phyloP scores from a whole-genome alignment of 495 filamentous ascomycete species.

The Aspergillus affinis region DNA sequence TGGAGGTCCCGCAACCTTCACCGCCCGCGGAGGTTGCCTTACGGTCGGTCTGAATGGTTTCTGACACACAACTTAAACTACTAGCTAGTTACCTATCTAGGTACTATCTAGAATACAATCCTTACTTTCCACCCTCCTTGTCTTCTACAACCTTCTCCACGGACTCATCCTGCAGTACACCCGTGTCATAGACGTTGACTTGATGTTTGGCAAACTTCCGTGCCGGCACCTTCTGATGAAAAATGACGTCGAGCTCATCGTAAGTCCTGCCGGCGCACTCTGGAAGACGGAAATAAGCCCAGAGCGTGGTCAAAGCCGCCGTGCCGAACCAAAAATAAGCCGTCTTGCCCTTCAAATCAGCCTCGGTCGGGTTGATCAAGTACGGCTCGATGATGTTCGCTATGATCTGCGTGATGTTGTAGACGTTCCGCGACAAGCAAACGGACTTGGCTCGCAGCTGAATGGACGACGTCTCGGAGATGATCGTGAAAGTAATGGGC shows the following conservation, averaged over 20 bases:
- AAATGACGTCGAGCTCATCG: constrained; percentile 67
- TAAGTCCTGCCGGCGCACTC: constrained; percentile 65
- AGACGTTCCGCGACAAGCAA: constrained; percentile 59
- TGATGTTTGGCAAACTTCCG: constrained; percentile 59
- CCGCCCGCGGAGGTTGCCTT: no score
- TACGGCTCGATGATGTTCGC: constrained; percentile 64
- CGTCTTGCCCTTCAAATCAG: constrained; percentile 64
- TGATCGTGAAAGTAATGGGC: constrained; percentile 69
- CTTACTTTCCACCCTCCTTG: background rate
- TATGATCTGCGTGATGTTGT: constrained; percentile 64
- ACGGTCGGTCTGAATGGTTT: no score
- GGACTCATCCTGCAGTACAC: constrained; percentile 22
- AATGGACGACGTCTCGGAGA: constrained; percentile 67
- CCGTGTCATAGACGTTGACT: constrained; percentile 54
- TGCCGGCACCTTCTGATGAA: constrained; percentile 56
- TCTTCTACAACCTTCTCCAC: background rate
- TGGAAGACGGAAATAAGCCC: constrained; percentile 67
- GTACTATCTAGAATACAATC: background rate
- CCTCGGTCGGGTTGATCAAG: constrained; percentile 66
- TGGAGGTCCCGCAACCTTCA: background rate
- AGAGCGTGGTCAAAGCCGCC: constrained; percentile 61
- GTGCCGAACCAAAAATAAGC: constrained; percentile 71
- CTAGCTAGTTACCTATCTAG: no score
- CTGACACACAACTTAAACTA: no score
- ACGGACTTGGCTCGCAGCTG: constrained; percentile 68